Percentiles rank a stretch among this genome's conserved stretches.
Conservation (phyloP, 163 green algal genomes). For the Chlamydomonas reinhardtii region DNA sequence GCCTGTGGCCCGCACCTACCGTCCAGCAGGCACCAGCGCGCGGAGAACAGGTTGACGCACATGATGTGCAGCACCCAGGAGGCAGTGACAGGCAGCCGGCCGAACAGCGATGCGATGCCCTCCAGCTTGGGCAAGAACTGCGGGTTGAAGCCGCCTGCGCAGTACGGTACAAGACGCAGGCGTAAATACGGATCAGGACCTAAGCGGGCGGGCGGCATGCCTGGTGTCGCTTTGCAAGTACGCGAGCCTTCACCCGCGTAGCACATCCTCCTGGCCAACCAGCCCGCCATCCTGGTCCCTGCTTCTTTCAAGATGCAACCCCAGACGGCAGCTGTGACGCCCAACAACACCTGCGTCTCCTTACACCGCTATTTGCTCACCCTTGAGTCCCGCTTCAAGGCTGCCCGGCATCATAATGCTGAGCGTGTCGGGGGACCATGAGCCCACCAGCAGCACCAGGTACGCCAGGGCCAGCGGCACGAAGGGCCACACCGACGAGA, state of each 20-base stretch:
- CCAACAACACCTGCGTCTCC: no score
- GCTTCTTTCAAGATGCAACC: no score
- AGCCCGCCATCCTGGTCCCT: no score
- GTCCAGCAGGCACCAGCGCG: slow-evolving; percentile 29
- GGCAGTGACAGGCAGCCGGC: slow-evolving; percentile 77
- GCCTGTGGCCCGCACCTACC: not conserved
- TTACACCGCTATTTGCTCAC: no score
- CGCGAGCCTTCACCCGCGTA: no score
- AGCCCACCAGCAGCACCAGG: slow-evolving; percentile 70
- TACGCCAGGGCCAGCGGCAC: slow-evolving; percentile 76
- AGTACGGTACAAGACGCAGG: no score
- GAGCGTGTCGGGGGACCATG: slow-evolving; percentile 85
- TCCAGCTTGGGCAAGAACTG: slow-evolving; percentile 88
- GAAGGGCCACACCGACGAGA: slow-evolving; percentile 57
- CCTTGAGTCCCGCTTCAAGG: slow-evolving; percentile 71
- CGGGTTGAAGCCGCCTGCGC: slow-evolving; percentile 77
- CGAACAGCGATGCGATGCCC: slow-evolving; percentile 81
- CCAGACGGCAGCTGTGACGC: no score
- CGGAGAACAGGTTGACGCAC: slow-evolving; percentile 86
- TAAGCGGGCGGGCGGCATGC: no score
- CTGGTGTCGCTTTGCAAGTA: no score
- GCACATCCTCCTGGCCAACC: no score
- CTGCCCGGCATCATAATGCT: slow-evolving; percentile 84
- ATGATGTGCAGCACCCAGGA: slow-evolving; percentile 89
- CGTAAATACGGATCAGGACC: no score